Conservation (phyloP, 2,329 filamentous ascomycete species). For the Cercospora sesami region DNA sequence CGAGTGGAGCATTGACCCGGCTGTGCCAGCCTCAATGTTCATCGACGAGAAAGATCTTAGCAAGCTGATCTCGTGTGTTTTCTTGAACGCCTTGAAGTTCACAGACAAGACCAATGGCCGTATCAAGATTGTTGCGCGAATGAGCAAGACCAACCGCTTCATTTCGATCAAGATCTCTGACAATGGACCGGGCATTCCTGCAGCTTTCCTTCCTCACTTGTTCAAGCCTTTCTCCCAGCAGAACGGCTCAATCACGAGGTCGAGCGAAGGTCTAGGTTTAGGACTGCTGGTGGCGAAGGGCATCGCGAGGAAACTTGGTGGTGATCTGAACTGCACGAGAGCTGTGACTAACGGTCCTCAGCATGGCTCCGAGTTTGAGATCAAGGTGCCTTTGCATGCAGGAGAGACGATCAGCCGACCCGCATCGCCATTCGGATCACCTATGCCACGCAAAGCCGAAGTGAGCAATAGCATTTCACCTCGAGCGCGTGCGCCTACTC, state of each 20-base stretch:
- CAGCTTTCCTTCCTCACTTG: slow-evolving; percentile 64
- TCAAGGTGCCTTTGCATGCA: slow-evolving; percentile 62
- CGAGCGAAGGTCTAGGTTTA: slow-evolving; percentile 67
- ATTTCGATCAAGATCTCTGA: slow-evolving; percentile 64
- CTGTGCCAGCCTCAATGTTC: slow-evolving; percentile 56
- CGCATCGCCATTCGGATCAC: slow-evolving; percentile 51
- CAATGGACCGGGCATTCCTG: slow-evolving; percentile 67
- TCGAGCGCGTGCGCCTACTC: slow-evolving; percentile 20
- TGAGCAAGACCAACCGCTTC: slow-evolving; percentile 52
- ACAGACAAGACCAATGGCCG: slow-evolving; percentile 58
- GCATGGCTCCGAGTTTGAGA: slow-evolving; percentile 68
- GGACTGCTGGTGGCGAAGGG: slow-evolving; percentile 72
- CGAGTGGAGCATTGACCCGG: slow-evolving; percentile 52
- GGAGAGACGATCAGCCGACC: slow-evolving; percentile 53
- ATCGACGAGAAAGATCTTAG: slow-evolving; percentile 64
- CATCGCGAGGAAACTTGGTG: slow-evolving; percentile 66
- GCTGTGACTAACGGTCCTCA: slow-evolving; percentile 62
- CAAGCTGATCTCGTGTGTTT: slow-evolving; percentile 64
- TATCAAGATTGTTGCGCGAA: slow-evolving; percentile 57
- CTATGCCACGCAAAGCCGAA: slow-evolving; percentile 39
- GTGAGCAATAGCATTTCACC: slow-evolving; percentile 12
- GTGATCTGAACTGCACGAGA: slow-evolving; percentile 64
- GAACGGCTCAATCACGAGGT: slow-evolving; percentile 66
- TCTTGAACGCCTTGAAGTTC: slow-evolving; percentile 70
- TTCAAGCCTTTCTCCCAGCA: slow-evolving; percentile 71